Evolutionary conservation across 371 early-diverging fungal genomes (phyloP), one percentile per base, ranked within the genome.

Genomic region (Lichtheimia corymbifera): DNA sequence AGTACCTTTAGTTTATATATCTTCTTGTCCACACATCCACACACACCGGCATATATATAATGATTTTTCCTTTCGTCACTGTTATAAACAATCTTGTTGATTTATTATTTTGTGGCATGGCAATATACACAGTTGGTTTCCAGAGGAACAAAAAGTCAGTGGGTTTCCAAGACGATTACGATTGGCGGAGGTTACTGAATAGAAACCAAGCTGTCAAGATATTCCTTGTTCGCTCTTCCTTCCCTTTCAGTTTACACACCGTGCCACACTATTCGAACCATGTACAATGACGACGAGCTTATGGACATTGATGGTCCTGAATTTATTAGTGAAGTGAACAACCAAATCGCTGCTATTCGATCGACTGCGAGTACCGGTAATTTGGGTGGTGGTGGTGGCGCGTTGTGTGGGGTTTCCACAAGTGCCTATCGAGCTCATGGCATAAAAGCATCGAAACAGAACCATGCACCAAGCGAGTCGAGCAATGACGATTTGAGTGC

Each of bases 291-390:
- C 14, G 30, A 55, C 24, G 63, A 70, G 6, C 47, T 62, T 17
- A 77, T 77, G 77, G 77, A 77, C 51, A 58, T 77, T 51, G 77
- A 77, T 44, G 77, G 74, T 14, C 68, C 68, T 30, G 77, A 74
- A 45, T 77, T 77, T 30, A 57, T 77, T 25, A 49, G 47, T 1
- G 63, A 68, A 53, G 66, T 77, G 2, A 72, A 74, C 54, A 25
- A 64, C 4, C 59, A 70, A 54, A 77, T 77, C 50, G 67, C 67
- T 5, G 49, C 24, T 40, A 54, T 70, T 24, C 74, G 77, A 55
- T 35, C 35, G 6, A 35, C 35, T 35, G 35, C 35, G 11, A 35
- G 35, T 11, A 22, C 47, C 17, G 47, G 47, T 47, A 22, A n/a
- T 15, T n/a, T 22, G 22, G 47, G 18, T 12, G 47, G 57, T 44